Percentiles rank a stretch among this genome's conserved stretches.
These are phyloP conservation scores for Beauveria sp. DNA, from an alignment of 2,329 filamentous ascomycete species.

Conservation along the genomic window DNA sequence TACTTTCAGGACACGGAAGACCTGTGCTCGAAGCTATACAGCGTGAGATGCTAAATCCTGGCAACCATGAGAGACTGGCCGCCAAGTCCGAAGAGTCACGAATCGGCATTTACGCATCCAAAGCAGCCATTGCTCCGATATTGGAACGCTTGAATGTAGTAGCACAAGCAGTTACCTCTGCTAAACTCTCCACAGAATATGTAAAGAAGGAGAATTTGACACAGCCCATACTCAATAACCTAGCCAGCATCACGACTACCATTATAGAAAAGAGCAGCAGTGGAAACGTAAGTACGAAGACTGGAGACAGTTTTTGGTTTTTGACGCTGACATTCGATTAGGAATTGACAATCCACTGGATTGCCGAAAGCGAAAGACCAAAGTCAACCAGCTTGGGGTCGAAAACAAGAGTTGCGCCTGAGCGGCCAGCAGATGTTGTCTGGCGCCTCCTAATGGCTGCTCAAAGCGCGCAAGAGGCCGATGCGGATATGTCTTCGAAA, in stretches of 20 bases:
- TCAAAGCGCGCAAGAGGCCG: not conserved
- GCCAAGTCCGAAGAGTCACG: conserved; percentile 15
- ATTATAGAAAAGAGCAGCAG: conserved; percentile 17
- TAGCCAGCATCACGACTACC: conserved; percentile 27
- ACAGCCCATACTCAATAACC: conserved; percentile 19
- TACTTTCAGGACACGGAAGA: conserved; percentile 13
- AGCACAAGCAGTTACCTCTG: conserved; percentile 19
- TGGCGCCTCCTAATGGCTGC: conserved; percentile 34
- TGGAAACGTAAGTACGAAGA: conserved; percentile 16
- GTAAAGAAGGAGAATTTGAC: conserved; percentile 16
- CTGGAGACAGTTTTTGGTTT: not conserved
- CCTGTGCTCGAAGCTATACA: conserved; percentile 21
- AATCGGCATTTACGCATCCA: conserved; percentile 24
- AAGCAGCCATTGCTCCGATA: conserved; percentile 22
- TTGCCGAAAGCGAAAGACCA: conserved; percentile 21
- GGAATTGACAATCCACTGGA: conserved; percentile 35
- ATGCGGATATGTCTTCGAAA: conserved; percentile 14
- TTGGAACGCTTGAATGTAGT: conserved; percentile 29
- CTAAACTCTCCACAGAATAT: conserved; percentile 19
- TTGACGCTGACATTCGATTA: conserved; percentile 14
- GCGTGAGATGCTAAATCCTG: conserved; percentile 23
- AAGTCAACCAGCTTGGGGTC: not conserved
- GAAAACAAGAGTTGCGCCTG: conserved; percentile 18
- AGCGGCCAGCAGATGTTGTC: conserved; percentile 37
- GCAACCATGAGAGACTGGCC: conserved; percentile 24